phyloP scores from a whole-genome alignment of 1,139 yeast species.

The Candida smagusa region DNA sequence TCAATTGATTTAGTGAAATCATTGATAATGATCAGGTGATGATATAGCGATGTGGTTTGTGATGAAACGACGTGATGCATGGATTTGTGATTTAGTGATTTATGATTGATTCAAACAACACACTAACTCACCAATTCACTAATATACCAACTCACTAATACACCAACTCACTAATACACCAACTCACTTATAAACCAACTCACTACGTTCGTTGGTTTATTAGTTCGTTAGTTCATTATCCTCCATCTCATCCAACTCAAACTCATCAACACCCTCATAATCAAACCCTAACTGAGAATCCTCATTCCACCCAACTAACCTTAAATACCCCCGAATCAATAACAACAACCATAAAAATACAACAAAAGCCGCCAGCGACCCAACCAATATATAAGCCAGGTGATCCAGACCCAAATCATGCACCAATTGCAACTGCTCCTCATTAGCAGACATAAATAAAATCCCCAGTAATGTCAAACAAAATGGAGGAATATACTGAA shows the following conservation, averaged over 20 bases:
- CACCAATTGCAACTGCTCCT: slow-evolving; percentile 61
- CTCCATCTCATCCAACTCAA: slow-evolving; percentile 33
- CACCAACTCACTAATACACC: no score
- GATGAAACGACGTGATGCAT: no score
- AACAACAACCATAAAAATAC: slow-evolving; percentile 64
- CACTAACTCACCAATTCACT: no score
- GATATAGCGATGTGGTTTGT: no score
- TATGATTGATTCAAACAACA: no score
- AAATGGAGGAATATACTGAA: slow-evolving; percentile 84
- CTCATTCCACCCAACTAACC: slow-evolving; percentile 46
- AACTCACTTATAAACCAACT: no score
- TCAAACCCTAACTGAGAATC: slow-evolving; percentile 24
- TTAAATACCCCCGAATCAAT: slow-evolving; percentile 55
- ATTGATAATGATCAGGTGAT: no score
- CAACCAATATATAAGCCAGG: slow-evolving; percentile 74
- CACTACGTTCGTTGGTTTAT: no score
- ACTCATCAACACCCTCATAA: slow-evolving; percentile 22
- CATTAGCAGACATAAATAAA: slow-evolving; percentile 50
- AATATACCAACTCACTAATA: no score
- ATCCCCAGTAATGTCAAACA: slow-evolving; percentile 75
- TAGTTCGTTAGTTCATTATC: slow-evolving; percentile 10
- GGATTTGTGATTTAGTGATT: no score
- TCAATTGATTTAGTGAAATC: no score
- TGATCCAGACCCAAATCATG: slow-evolving; percentile 78
- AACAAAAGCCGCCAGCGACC: slow-evolving; percentile 71